A percentile compares a stretch with the other conserved stretches of the same genome.
Evolutionary conservation across 1,284 basidiomycete species (phyloP).

Genomic region (Sanghuangporus baumii): DNA sequence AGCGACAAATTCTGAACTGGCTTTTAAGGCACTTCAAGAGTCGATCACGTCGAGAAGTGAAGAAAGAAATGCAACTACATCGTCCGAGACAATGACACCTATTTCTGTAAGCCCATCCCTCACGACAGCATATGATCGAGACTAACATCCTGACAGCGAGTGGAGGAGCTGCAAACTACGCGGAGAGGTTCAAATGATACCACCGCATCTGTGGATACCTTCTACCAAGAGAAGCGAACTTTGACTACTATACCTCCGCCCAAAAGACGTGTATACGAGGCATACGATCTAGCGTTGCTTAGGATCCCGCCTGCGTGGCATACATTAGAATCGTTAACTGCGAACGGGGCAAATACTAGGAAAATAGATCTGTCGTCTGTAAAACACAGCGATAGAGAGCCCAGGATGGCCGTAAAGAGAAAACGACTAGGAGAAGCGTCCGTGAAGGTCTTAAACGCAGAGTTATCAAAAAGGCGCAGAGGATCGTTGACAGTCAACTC

Average conservation of each 20-base stretch:
- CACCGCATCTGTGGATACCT: neutral
- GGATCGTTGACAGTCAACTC: neutral
- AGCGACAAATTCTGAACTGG: too few relatives aligned
- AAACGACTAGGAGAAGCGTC: neutral
- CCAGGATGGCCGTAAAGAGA: neutral
- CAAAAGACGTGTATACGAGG: neutral
- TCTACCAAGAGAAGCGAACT: neutral
- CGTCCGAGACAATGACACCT: neutral
- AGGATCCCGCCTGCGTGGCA: slow-evolving; percentile 5
- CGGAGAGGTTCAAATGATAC: neutral
- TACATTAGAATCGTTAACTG: neutral
- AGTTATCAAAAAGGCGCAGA: neutral
- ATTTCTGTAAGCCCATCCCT: neutral
- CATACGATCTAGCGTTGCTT: neutral
- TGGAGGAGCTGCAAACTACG: neutral
- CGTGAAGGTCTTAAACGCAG: neutral
- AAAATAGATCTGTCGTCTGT: neutral
- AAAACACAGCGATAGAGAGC: neutral
- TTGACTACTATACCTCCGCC: neutral
- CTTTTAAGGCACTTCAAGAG: neutral
- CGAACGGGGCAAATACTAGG: neutral
- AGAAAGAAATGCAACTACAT: neutral
- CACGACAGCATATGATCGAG: neutral
- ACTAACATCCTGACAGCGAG: neutral
- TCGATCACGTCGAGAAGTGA: neutral